phyloP scores from a whole-genome alignment of 257 asterid genomes.

The Ajuga chamaepitys region DNA sequence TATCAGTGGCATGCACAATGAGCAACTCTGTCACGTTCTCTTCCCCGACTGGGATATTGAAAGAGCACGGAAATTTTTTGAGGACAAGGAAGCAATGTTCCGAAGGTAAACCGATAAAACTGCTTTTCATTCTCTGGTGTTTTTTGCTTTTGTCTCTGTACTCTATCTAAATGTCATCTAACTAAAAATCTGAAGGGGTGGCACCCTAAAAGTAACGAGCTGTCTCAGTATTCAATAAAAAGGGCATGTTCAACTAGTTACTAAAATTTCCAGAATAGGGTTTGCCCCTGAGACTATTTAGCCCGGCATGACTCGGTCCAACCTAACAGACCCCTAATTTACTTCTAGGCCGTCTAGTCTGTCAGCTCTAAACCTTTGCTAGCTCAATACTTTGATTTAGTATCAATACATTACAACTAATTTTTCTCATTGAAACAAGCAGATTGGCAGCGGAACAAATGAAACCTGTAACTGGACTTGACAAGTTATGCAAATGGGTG shows the following conservation, averaged over 20 bases:
- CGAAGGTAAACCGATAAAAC: slow-evolving; percentile 51
- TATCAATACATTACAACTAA: background rate
- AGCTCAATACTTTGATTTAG: background rate
- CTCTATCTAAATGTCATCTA: background rate
- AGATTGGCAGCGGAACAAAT: slow-evolving; percentile 58
- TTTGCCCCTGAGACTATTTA: no score
- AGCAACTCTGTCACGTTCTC: slow-evolving; percentile 50
- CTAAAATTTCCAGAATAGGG: no score
- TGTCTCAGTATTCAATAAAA: no score
- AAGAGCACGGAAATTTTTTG: slow-evolving; percentile 46
- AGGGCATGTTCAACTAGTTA: no score
- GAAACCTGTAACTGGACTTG: slow-evolving; percentile 51
- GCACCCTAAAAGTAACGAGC: no score
- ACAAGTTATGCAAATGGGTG: slow-evolving; percentile 60
- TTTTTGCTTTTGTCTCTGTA: background rate
- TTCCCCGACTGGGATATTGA: slow-evolving; percentile 71
- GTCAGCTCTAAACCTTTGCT: background rate
- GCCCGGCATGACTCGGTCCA: no score
- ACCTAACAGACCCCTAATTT: no score
- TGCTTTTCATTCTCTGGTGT: background rate
- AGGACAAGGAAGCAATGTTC: slow-evolving; percentile 72
- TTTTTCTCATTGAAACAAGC: slow-evolving; percentile 10
- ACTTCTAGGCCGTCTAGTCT: no score
- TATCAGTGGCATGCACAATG: slow-evolving; percentile 75
- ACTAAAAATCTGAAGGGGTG: no score